Evolutionary conservation across 1,284 basidiomycete genomes (phyloP), one percentile per base, ranked within the genome.

Genomic region (Rugosomyces carneus): DNA sequence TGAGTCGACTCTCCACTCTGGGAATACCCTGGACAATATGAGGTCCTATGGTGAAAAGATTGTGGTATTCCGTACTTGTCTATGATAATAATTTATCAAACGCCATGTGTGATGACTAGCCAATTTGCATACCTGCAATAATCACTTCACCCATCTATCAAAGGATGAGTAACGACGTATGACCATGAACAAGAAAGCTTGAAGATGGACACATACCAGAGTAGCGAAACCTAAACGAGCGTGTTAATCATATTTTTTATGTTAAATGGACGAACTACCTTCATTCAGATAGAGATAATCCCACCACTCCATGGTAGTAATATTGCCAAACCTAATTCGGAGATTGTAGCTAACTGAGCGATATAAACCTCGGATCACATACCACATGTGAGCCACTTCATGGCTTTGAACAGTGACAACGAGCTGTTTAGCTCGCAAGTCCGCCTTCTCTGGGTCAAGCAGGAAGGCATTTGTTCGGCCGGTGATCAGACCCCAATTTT

Each of bases 221-320:
- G 84, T 86, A 2, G 94, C 94, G 62, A 97, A 97, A 16, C 92
- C 90, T 81, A 21, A 44, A 70, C 73, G 3, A 41, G 46, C 23
- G 34, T 36, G 35, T 46, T 15, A 47, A 72, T 26, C 9, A 37
- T 8, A 6, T 42, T 15, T 21, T 11, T 34, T 36, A 41, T 35
- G 35, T 41, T 11, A 40, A 40, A 35, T n/a, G 44, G 45, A 21
- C n/a, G 47, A 29, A 27, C 60, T 40, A 77, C 81, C 83, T 76
- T 89, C 84, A 53, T 92, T 92, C 59, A 93, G 71, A 62, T 86
- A 93, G 37, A 93, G 72, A 64, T 89, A 87, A 56, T 91, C 86
- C 92, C 93, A 95, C 91, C 91, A 96, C 57, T 81, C 80, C 87
- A 93, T 93, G 1, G 91, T 95, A 13, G 89, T 86, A 57, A 93